phyloP scores from a whole-genome alignment of 106 monocot species.

The Alisma plantagoaquatica region DNA sequence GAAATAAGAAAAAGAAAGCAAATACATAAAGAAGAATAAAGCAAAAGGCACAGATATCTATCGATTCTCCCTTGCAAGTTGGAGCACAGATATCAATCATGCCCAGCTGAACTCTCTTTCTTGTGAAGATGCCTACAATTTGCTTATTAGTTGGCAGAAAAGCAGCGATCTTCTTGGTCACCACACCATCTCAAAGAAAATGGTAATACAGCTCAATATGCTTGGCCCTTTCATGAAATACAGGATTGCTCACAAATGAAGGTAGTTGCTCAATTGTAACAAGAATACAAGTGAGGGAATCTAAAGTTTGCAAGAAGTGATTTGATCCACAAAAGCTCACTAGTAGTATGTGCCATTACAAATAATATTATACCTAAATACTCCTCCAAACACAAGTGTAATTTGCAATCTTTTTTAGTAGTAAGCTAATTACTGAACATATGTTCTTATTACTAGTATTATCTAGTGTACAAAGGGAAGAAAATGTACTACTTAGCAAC shows the following conservation, averaged over 20 bases:
- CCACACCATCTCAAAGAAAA: background rate
- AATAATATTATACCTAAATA: too few species aligned
- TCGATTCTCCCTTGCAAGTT: background rate
- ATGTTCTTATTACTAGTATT: too few species aligned
- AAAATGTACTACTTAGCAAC: too few species aligned
- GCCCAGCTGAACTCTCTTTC: background rate
- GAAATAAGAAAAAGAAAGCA: too few species aligned
- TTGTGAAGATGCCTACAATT: background rate
- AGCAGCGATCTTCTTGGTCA: background rate
- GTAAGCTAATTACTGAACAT: too few species aligned
- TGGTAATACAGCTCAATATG: background rate
- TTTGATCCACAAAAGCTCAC: background rate
- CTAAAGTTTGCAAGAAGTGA: background rate
- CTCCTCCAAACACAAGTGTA: too few species aligned
- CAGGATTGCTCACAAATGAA: background rate
- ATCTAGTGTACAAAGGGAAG: too few species aligned
- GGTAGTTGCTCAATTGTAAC: background rate
- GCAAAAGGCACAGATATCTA: too few species aligned
- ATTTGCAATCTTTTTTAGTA: too few species aligned
- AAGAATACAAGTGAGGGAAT: too few species aligned
- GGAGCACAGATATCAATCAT: constrained; percentile 1
- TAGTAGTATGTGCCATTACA: background rate
- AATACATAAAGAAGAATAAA: too few species aligned
- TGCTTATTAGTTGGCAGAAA: background rate
- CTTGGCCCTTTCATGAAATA: background rate